Evolutionary conservation across 2,329 filamentous ascomycete genomes (phyloP).

Genomic region (Dissoconium aciculare): DNA sequence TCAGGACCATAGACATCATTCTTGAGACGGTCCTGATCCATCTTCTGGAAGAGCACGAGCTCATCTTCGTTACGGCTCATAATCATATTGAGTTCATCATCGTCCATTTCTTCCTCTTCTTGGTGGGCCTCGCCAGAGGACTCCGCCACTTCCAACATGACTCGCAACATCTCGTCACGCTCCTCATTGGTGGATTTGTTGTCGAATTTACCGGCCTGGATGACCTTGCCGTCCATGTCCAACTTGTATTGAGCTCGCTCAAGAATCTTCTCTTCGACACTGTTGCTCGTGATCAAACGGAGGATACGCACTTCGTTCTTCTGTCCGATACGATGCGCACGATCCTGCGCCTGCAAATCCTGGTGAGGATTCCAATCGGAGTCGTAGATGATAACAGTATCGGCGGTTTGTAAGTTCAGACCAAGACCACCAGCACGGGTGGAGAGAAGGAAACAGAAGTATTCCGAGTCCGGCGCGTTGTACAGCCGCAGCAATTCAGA

Average conservation of each 20-base stretch:
- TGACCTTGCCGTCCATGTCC: slow-evolving; percentile 98
- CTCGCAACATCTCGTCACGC: slow-evolving; percentile 89
- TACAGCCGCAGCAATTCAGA: slow-evolving; percentile 79
- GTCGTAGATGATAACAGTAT: slow-evolving; percentile 98
- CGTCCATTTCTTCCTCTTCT: slow-evolving; percentile 97
- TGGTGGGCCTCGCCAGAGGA: slow-evolving; percentile 60
- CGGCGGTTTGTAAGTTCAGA: slow-evolving; percentile 90
- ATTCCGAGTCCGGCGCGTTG: slow-evolving; percentile 78
- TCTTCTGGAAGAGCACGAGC: slow-evolving; percentile 58
- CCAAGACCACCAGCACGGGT: slow-evolving; percentile 96
- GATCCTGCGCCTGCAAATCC: slow-evolving; percentile 97
- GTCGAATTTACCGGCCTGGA: slow-evolving; percentile 97
- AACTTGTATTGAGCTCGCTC: slow-evolving; percentile 95
- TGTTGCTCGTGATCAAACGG: slow-evolving; percentile 88
- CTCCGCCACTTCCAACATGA: slow-evolving; percentile 70
- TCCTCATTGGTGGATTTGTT: slow-evolving; percentile 99
- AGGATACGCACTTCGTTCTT: slow-evolving; percentile 98
- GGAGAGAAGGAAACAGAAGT: slow-evolving; percentile 97
- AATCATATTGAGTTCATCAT: slow-evolving; percentile 90
- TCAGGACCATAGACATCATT: slow-evolving; percentile 57
- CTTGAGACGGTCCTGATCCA: slow-evolving; percentile 60
- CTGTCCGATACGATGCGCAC: slow-evolving; percentile 98
- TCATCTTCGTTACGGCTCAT: slow-evolving; percentile 80
- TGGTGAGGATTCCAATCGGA: slow-evolving; percentile 99
- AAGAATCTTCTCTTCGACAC: slow-evolving; percentile 95